A percentile compares a stretch with the other conserved stretches of the same genome.
Evolutionary conservation across 106 monocot species (phyloP).

Genomic region (Dioscorea alata): DNA sequence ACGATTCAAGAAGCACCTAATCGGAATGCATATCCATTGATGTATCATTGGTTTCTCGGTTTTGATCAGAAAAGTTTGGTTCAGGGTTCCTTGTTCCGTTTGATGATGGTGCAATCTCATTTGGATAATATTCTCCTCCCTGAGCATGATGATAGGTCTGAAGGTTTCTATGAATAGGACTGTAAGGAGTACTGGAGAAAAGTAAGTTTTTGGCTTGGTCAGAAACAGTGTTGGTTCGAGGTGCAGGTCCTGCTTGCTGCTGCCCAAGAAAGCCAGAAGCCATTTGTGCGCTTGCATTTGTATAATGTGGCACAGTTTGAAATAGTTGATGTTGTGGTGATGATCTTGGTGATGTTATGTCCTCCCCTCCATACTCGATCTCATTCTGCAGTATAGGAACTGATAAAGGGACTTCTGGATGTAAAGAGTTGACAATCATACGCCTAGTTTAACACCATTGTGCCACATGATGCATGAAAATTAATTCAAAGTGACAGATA

Average conservation of each 20-base stretch:
- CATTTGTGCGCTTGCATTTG: constrained; percentile 18
- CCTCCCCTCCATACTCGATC: constrained; percentile 51
- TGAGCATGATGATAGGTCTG: constrained; percentile 43
- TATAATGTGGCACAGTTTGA: constrained; percentile 3
- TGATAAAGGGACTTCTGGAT: no score
- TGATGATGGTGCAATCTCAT: not conserved
- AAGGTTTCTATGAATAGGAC: constrained; percentile 33
- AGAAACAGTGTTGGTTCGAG: constrained; percentile 6
- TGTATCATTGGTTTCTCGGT: constrained; percentile 25
- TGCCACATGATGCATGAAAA: no score
- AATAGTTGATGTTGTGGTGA: constrained; percentile 12
- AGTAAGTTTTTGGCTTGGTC: constrained; percentile 41
- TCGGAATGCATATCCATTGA: constrained; percentile 75
- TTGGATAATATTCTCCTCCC: constrained; percentile 13
- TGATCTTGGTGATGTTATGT: constrained; percentile 25
- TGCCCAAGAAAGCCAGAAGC: constrained; percentile 1
- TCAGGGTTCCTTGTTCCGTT: constrained; percentile 26
- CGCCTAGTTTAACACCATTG: no score
- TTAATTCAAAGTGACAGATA: no score
- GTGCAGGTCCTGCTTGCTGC: constrained; percentile 3
- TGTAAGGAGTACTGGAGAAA: constrained; percentile 45
- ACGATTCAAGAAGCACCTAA: constrained; percentile 37
- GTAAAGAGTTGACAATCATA: no score
- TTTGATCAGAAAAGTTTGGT: not conserved
- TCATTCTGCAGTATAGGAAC: constrained; percentile 36